Evolutionary conservation across 2,329 filamentous ascomycete species (phyloP).

Genomic region (Dactylellina parvicollis): DNA sequence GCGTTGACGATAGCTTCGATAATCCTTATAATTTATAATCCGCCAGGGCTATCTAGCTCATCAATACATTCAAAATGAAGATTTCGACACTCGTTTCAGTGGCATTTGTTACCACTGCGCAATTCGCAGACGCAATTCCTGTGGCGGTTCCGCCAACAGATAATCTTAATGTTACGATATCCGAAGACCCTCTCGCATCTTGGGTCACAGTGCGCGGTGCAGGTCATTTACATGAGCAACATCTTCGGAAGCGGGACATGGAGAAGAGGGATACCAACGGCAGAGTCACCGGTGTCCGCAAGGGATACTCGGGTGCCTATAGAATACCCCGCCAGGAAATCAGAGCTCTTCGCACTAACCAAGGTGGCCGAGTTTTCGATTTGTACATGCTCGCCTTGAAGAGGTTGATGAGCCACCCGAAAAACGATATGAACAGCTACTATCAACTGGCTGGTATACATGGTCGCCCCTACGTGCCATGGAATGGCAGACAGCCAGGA

Average conservation of each 20-base stretch:
- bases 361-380: constrained; percentile 22
- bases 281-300: neutral
- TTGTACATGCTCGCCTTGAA: constrained; percentile 27
- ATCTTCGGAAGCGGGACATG: constrained; percentile 14
- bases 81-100: constrained; percentile 39
- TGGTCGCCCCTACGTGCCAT: constrained; percentile 18
- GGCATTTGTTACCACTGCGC: constrained; percentile 16
- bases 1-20: neutral
- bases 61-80: constrained; percentile 18
- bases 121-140: constrained; percentile 16
- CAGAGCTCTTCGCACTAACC: constrained; percentile 1
- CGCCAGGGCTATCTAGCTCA: neutral
- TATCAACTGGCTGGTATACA: constrained; percentile 39
- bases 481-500: neutral
- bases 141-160: neutral
- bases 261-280: constrained; percentile 2
- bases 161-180: neutral
- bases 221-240: constrained; percentile 4
- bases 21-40: constrained; percentile 39
- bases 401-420: neutral
- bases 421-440: constrained; percentile 33
- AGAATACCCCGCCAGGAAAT: constrained; percentile 25
- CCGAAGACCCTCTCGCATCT: neutral
- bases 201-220: neutral
- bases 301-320: neutral